These are phyloP conservation scores for Hypoxylon rickii DNA, from an alignment of 495 filamentous ascomycete species.

Conservation along the genomic window DNA sequence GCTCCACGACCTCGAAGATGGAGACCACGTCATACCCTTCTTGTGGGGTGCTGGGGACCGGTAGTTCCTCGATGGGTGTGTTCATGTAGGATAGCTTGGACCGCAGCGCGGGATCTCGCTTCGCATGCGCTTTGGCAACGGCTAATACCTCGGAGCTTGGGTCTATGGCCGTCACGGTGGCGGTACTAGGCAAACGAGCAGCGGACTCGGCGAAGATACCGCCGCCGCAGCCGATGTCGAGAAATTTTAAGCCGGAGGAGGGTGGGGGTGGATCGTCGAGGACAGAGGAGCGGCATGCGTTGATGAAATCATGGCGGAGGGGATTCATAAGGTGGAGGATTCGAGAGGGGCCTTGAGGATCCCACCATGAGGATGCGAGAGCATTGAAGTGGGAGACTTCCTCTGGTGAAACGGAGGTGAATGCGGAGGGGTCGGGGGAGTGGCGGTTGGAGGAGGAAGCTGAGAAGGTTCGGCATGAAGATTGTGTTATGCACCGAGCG, in stretches of 20 bases:
- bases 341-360: constrained; percentile 88
- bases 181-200: constrained; percentile 70
- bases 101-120: constrained; percentile 65
- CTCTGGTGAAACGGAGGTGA: constrained; percentile 76
- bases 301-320: constrained; percentile 90
- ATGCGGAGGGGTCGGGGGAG: constrained; percentile 31
- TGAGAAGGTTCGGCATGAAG: constrained; percentile 17
- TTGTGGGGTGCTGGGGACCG: constrained; percentile 43
- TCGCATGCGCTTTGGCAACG: constrained; percentile 76
- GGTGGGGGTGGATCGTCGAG: constrained; percentile 32
- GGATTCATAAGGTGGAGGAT: constrained; percentile 98
- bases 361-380: constrained; percentile 96
- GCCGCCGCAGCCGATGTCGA: constrained; percentile 94
- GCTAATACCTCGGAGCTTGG: constrained; percentile 77
- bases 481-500: background rate
- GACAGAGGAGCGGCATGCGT: constrained; percentile 63
- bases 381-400: constrained; percentile 94
- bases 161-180: constrained; percentile 80
- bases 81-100: constrained; percentile 71
- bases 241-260: constrained; percentile 60
- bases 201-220: constrained; percentile 95
- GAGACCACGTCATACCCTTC: constrained; percentile 75
- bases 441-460: constrained; percentile 14
- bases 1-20: constrained; percentile 93
- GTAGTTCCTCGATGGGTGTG: constrained; percentile 68